phyloP scores from a whole-genome alignment of 257 asterid genomes.

The Ophiorrhiza pumila region DNA sequence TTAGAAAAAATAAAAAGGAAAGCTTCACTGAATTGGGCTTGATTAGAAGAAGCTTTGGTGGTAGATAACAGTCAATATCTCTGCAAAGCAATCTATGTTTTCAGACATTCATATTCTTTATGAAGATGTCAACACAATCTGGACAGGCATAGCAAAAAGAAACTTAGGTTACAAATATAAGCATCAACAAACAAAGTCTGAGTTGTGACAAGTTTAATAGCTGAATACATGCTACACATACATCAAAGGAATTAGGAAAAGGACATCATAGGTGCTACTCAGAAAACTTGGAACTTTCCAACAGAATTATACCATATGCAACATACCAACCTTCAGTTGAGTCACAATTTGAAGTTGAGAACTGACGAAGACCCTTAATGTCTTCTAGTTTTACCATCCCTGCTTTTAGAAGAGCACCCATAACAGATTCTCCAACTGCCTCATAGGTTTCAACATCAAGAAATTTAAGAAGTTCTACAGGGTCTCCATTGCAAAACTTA shows the following conservation, averaged over 20 bases:
- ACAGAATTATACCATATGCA: neutral
- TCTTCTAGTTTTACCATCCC: slow-evolving; percentile 62
- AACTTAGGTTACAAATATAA: neutral
- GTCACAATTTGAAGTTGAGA: slow-evolving; percentile 36
- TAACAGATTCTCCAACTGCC: slow-evolving; percentile 72
- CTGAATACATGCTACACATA: neutral
- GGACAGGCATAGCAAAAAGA: neutral
- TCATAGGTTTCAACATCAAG: slow-evolving; percentile 99
- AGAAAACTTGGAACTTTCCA: neutral
- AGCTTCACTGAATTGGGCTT: neutral
- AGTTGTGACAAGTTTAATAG: neutral
- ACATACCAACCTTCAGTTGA: slow-evolving; percentile 56
- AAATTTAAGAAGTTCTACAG: slow-evolving; percentile 64
- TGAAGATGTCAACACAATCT: neutral
- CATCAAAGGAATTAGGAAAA: neutral
- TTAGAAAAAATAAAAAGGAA: neutral
- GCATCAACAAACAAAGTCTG: neutral
- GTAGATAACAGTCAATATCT: neutral
- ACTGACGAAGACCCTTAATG: slow-evolving; percentile 58
- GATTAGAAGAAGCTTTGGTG: neutral
- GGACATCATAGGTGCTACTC: neutral
- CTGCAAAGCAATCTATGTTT: neutral
- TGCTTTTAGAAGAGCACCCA: slow-evolving; percentile 58
- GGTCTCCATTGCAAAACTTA: slow-evolving; percentile 74
- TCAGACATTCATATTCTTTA: neutral